Base-by-base conservation (phyloP, 116 monocot species). In the Posidonia oceanica region DNA sequence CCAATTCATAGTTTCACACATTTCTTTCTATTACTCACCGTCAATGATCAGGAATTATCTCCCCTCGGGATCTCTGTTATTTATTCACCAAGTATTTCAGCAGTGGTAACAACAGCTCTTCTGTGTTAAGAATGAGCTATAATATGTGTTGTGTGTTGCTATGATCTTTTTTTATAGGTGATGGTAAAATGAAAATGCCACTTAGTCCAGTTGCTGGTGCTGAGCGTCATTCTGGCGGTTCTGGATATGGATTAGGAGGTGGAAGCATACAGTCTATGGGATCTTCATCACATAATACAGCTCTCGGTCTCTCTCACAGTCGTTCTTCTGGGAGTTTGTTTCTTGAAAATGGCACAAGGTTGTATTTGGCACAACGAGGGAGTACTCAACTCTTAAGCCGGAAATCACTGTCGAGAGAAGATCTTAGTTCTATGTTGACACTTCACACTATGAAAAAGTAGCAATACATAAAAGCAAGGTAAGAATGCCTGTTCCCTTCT, bases 361-460 rank as follows among this genome's bases (percentile, higher is more conserved):
- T 82, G 20, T 84, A 82, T 68, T 75, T 79, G 84, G 61, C 75
- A 36, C 86, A 88, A 14, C 57, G 67, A 52, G 64, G 88, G 38
- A 85, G 69, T 40, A 82, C 75, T 22, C 85, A 76, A 6, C 88
- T 91, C 42, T 79, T 79, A 72, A 96, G 88, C 74, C 74, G 95
- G 18, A 86, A 88, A 76, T 91, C 91, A 53, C 91, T 82, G 69
- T 91, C 95, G 3, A 83, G 95, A 75, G 91, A 95, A 78, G 95
- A 91, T 75, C 91, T 91, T 64, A 79, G 12, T 67, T 79, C 88
- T 63, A 86, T 90, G 44, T 44, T 94, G 38, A 77, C 77, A 7
- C 64, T 75, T 54, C 94, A 88, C 52, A 37, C 83, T 66, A 29
- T 63, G 51, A 90, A 94, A 75, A 72, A 74, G 29, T 91, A 61